Evolutionary conservation across 2,329 filamentous ascomycete species (phyloP), one percentile per base, ranked within the genome.

Genomic region (Pseudogymnoascus sp.): DNA sequence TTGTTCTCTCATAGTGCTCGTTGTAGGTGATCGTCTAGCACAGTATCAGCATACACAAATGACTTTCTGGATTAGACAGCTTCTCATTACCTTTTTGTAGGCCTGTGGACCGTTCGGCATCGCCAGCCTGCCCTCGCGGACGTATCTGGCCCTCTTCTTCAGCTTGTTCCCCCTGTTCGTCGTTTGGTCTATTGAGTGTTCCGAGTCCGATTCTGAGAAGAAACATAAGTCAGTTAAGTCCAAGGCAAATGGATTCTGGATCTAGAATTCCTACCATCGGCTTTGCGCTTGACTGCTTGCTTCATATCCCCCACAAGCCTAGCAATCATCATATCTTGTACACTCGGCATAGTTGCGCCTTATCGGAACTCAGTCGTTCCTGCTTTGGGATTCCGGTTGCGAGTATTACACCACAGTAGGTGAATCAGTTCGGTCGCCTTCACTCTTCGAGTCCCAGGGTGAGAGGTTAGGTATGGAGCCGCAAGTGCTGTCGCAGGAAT

Each of bases 121-220:
- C 46, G 88, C 85, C 66, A 92, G 79, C 70, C 88, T 86, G 64
- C 89, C 89, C 71, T 86, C 81, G 69, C 84, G 87, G 53, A 89
- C 83, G 72, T 90, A 90, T 68, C 85, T 83, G 49, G 90, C 87
- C 69, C 85, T 83, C 74, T 86, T 89, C 79, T 92, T 90, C 53
- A 93, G 80, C 74, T 93, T 93, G 75, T 91, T 85, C 65, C 88
- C 89, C 71, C 89, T 87, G 75, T 92, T 92, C 63, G 86, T 88
- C 69, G 83, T 84, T 69, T 83, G 81, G 65, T 87, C 82, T 69
- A 91, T 86, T 62, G 85, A 83, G 65, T 87, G 86, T 74, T 93
- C 90, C 64, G 88, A 90, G 73, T 93, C 90, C 69, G 87, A 90
- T 66, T 91, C 90, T 92, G 75, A 38, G 37, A 40, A 63, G 62